Percentiles rank a stretch among this genome's conserved stretches.
Conservation (phyloP, 257 asterid species). For the Fraxinus pennsylvanica region DNA sequence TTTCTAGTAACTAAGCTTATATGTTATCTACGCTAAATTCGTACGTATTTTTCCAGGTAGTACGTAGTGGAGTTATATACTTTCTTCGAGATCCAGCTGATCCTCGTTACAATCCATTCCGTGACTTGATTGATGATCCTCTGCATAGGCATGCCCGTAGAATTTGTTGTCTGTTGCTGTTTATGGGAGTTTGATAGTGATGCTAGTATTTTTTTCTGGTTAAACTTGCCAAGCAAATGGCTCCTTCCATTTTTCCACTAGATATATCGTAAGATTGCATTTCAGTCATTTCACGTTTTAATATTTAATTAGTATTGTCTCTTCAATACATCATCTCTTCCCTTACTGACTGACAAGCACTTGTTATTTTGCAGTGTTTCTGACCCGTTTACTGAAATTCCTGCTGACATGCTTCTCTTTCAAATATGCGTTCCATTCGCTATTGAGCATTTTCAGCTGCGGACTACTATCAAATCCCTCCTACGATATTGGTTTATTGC, state of each 20-base stretch:
- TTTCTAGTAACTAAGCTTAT: not conserved
- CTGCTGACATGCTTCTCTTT: conserved; percentile 96
- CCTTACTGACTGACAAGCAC: conserved; percentile 5
- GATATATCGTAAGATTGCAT: conserved; percentile 85
- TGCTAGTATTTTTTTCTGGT: conserved; percentile 95
- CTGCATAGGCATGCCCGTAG: conserved; percentile 99
- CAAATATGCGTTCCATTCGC: conserved; percentile 99
- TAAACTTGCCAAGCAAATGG: conserved; percentile 89
- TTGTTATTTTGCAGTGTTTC: conserved; percentile 64
- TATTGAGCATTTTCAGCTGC: conserved; percentile 87
- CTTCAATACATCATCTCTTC: conserved; percentile 7
- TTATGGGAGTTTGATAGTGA: conserved; percentile 94
- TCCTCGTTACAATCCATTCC: conserved; percentile 97
- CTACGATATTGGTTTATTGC: conserved; percentile 96
- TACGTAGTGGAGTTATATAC: conserved; percentile 93
- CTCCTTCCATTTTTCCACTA: conserved; percentile 89
- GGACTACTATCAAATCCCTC: conserved; percentile 83
- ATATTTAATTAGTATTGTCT: not conserved
- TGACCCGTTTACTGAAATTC: conserved; percentile 97
- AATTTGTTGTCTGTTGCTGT: conserved; percentile 88
- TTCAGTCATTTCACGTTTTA: conserved; percentile 1
- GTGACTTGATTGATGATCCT: conserved; percentile 97
- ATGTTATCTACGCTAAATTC: conserved; percentile 13
- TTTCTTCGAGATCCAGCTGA: conserved; percentile 99
- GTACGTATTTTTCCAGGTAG: conserved; percentile 54